Evolutionary conservation across 2,329 filamentous ascomycete species (phyloP), one percentile per base, ranked within the genome.

Genomic region (Aspergillus tanneri): DNA sequence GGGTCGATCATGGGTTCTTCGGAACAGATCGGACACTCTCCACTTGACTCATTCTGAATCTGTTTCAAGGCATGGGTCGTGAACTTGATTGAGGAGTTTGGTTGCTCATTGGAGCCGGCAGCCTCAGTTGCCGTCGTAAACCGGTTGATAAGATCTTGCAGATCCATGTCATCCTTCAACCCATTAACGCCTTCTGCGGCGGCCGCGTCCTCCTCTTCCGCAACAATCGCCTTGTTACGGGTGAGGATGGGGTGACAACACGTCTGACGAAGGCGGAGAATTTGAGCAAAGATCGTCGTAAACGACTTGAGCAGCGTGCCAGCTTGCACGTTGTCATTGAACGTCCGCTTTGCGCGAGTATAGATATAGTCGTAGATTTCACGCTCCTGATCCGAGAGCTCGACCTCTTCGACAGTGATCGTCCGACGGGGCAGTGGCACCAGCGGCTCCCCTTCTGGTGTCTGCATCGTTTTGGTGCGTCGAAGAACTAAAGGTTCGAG

Each of bases 391-490:
- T 88, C 78, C 0, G 90, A 92, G 8, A 99, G 77, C 61, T 96
- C 87, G 19, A 99, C 84, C 49, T 90, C 81, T 47, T 96, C 87
- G 44, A 99, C 87, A n/a, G 88, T 83, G 47, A 97, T 80, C 0
- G 82, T 84, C 58, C 90, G 89, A 1, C 84, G 80, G 2, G 93
- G 93, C 5, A 99, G 73, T 0, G 87, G 83, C 1, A 99, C 92
- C 3, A 99, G 68, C 5, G 85, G 82, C 62, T 87, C 78, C 8
- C 93, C 93, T 44, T 87, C 83, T 0, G 93, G 92, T 0, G 90
- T 97, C 71, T 90, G 95, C 93, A 99, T 99, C 54, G 96, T 91
- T 67, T 99, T 99, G 0, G 93, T 99, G 52, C 93, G 82, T 36
- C 93, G 83, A 69, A 99, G 84, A 7, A 99, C 93, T n/a, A 99